Conservation (phyloP, 352 stramenopile species). For the Phytophthora hybrid region DNA sequence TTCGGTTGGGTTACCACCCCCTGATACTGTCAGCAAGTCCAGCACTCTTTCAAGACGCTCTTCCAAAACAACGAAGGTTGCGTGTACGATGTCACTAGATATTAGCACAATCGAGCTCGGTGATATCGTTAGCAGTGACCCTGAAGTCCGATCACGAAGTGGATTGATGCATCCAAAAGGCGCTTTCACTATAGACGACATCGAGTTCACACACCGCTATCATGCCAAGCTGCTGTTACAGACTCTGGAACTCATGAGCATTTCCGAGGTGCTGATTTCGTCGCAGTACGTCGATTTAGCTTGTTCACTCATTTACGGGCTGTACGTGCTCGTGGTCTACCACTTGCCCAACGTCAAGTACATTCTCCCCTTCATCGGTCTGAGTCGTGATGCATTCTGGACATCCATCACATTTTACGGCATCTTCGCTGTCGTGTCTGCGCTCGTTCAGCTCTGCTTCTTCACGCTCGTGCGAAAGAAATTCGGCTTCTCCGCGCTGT, state of each 20-base stretch:
- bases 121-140: not conserved
- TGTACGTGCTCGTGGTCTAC: slow-evolving; percentile 34
- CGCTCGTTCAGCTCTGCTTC: slow-evolving; percentile 22
- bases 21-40: not conserved
- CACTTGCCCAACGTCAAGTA: slow-evolving; percentile 21
- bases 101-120: slow-evolving; percentile 6
- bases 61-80: slow-evolving; percentile 5
- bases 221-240: slow-evolving; percentile 28
- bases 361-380: slow-evolving; percentile 21
- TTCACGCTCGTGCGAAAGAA: slow-evolving; percentile 22
- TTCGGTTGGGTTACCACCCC: not conserved
- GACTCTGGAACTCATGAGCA: slow-evolving; percentile 35
- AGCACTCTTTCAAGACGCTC: not conserved
- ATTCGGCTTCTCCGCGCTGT: slow-evolving; percentile 37
- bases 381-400: slow-evolving; percentile 1
- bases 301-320: slow-evolving; percentile 32
- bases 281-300: slow-evolving; percentile 42
- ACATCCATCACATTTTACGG: not conserved
- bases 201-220: slow-evolving; percentile 28
- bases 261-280: slow-evolving; percentile 31
- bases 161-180: not conserved
- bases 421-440: slow-evolving; percentile 22
- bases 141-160: not conserved
- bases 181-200: slow-evolving; percentile 19
- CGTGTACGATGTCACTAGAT: slow-evolving; percentile 4